Evolutionary conservation across 139 green algal species (phyloP), one percentile per base, ranked within the genome.

Genomic region (Ettlia oleoabundans): DNA sequence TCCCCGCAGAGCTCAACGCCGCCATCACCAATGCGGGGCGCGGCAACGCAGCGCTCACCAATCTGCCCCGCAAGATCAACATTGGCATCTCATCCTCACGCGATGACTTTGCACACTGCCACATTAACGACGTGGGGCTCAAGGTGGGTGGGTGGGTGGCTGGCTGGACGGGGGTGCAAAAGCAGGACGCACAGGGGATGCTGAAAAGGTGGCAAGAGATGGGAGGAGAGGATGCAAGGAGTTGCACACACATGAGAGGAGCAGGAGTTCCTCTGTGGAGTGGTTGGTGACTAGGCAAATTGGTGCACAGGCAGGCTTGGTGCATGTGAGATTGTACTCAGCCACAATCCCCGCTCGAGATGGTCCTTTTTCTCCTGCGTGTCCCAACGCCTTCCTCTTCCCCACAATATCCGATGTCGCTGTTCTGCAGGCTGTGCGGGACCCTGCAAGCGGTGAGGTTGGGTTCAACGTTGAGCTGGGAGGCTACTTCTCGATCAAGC

Each of bases 111-210:
- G 95, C 95, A 41, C 97, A 99, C 90, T 95, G 95, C 40, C 95
- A 99, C 87, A 99, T 99, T 91, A 99, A 99, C 84, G 97, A 99
- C 82, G 89, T 99, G 15, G 97, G 92, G 10, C 96, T 97, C 75
- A 91, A 97, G 77, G 77, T 76, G 64, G 0, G 76, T 3, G 28
- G 15, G 1, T 38, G 69, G 10, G 47, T 58, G 47, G 10, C n/a
- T n/a, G n/a, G n/a, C n/a, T n/a, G n/a, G n/a, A n/a, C n/a, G n/a
- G n/a, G n/a, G n/a, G n/a, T n/a, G n/a, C n/a, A n/a, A n/a, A n/a
- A n/a, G n/a, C n/a, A n/a, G n/a, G n/a, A n/a, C n/a, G n/a, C n/a
- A n/a, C n/a, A n/a, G n/a, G n/a, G n/a, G n/a, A n/a, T n/a, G n/a
- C n/a, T n/a, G n/a, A n/a, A n/a, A n/a, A n/a, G n/a, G n/a, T n/a